phyloP scores from a whole-genome alignment of 2,329 filamentous ascomycete species.

The Chaetoscypha palmicola region DNA sequence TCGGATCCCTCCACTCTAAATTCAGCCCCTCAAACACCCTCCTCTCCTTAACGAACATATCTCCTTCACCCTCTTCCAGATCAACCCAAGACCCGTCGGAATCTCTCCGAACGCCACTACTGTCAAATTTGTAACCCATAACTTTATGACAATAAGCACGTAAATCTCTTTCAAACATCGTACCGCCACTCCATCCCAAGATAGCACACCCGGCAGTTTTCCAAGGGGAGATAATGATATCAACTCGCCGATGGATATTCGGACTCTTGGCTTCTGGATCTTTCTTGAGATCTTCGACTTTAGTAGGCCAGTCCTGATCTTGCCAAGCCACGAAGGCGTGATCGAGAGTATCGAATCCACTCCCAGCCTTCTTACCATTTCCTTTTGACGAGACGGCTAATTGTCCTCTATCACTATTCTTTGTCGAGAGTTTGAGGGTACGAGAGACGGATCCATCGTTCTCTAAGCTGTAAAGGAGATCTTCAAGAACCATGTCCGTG shows the following conservation, averaged over 20 bases:
- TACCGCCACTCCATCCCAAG: conserved; percentile 81
- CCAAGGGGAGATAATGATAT: conserved; percentile 89
- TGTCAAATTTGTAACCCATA: conserved; percentile 79
- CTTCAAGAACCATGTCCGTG: conserved; percentile 63
- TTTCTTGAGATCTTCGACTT: conserved; percentile 28
- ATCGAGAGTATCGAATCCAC: conserved; percentile 80
- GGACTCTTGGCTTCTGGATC: conserved; percentile 47
- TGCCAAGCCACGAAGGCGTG: conserved; percentile 94
- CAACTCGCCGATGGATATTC: conserved; percentile 75
- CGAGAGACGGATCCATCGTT: conserved; percentile 65
- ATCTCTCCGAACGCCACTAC: conserved; percentile 70
- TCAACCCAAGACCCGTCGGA: conserved; percentile 63
- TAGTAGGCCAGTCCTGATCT: conserved; percentile 46
- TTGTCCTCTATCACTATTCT: conserved; percentile 68
- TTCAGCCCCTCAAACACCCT: conserved; percentile 73
- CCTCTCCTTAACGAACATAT: conserved; percentile 66
- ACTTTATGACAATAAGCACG: conserved; percentile 69
- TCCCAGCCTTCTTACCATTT: conserved; percentile 31
- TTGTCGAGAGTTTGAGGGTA: conserved; percentile 63
- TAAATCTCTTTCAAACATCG: conserved; percentile 83
- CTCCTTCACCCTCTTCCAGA: conserved; percentile 53
- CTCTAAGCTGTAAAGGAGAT: conserved; percentile 67
- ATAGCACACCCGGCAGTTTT: conserved; percentile 82
- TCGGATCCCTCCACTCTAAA: conserved; percentile 58
- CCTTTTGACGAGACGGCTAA: conserved; percentile 47